phyloP scores from a whole-genome alignment of 768 basidiomycete species.

The Calocybe gangraenosa region DNA sequence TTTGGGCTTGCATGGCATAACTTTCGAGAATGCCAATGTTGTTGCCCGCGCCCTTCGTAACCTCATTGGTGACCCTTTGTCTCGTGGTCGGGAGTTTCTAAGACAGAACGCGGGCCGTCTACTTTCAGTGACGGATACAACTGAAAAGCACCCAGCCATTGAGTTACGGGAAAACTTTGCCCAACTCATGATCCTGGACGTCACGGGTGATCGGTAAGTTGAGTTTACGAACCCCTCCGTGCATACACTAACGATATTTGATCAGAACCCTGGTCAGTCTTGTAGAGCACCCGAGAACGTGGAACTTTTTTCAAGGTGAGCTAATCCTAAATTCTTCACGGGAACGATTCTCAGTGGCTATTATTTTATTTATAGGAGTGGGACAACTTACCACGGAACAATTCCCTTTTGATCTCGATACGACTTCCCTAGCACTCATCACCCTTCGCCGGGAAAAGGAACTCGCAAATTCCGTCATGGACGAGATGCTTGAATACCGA shows the following conservation, averaged over 20 bases:
- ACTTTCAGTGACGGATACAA: constrained; percentile 39
- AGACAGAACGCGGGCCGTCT: constrained; percentile 33
- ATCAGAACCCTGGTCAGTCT: constrained; percentile 40
- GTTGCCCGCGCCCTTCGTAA: constrained; percentile 46
- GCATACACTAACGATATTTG: neutral
- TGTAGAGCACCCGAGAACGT: constrained; percentile 37
- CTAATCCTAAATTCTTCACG: neutral
- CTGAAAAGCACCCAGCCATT: constrained; percentile 24
- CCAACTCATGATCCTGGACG: constrained; percentile 54
- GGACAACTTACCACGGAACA: constrained; percentile 40
- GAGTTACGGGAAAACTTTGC: constrained; percentile 50
- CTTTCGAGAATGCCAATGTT: constrained; percentile 37
- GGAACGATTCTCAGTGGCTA: neutral
- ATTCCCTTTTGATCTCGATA: constrained; percentile 55
- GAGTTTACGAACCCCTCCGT: neutral
- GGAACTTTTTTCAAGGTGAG: constrained; percentile 54
- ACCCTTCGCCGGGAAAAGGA: constrained; percentile 30
- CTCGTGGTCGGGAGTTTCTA: constrained; percentile 39
- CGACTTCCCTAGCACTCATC: constrained; percentile 50
- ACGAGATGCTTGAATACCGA: constrained; percentile 52
- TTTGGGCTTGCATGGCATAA: constrained; percentile 50
- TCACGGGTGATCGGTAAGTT: constrained; percentile 39
- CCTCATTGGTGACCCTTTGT: constrained; percentile 41
- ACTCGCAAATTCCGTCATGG: constrained; percentile 40
- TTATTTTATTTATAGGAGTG: constrained; percentile 24